phyloP scores from a whole-genome alignment of 225 moss, liverwort and hornwort species.

The Antitrichia curtipendula region DNA sequence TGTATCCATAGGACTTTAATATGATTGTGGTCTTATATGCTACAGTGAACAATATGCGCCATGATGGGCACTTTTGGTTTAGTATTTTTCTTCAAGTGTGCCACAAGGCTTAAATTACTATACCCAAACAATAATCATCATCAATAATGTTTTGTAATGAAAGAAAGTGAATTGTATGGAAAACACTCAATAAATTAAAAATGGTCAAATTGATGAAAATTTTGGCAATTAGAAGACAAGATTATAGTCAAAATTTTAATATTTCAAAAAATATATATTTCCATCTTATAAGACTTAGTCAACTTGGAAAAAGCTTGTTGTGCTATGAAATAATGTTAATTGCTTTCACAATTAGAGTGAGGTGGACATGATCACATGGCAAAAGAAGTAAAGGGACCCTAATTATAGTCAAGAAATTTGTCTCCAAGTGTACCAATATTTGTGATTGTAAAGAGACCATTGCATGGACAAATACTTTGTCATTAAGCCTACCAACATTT shows the following conservation, averaged over 20 bases:
- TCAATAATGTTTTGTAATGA: neutral
- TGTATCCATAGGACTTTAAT: neutral
- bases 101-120: neutral
- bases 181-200: neutral
- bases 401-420: neutral
- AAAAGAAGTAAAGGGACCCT: neutral
- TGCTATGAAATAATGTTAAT: neutral
- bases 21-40: neutral
- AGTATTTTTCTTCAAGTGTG: neutral
- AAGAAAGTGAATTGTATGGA: neutral
- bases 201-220: no score
- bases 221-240: fast-evolving
- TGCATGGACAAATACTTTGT: neutral
- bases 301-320: neutral
- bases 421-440: neutral
- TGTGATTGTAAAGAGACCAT: neutral
- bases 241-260: neutral
- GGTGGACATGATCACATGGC: fast-evolving
- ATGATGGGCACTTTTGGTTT: fast-evolving
- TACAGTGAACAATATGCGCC: no score
- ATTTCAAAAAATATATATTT: neutral
- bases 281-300: neutral
- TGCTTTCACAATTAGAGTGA: fast-evolving
- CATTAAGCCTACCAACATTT: neutral
- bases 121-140: neutral